phyloP scores from a whole-genome alignment of 345 rosid species.

The Rhodamnia rubescens region DNA sequence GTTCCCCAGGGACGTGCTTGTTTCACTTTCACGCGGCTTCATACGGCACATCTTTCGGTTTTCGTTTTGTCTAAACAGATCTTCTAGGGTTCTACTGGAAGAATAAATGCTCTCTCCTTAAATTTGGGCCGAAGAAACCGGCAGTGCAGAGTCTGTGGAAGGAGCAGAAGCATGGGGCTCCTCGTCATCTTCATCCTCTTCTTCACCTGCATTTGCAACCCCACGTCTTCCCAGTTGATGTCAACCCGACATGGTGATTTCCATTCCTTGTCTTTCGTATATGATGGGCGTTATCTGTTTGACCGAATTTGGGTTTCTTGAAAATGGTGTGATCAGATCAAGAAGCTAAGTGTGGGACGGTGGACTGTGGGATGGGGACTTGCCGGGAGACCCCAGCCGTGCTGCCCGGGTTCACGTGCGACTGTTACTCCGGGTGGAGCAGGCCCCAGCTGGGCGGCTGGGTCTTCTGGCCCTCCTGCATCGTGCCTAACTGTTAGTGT shows the following conservation, averaged over 20 bases:
- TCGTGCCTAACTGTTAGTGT: conserved; percentile 37
- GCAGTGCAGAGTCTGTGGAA: background rate
- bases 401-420: conserved; percentile 16
- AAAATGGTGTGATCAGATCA: background rate
- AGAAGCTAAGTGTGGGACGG: background rate
- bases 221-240: background rate
- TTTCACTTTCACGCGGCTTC: background rate
- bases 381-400: conserved; percentile 8
- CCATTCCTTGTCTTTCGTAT: background rate
- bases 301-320: background rate
- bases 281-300: background rate
- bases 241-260: background rate
- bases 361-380: conserved; percentile 27
- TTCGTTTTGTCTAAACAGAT: background rate
- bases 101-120: background rate
- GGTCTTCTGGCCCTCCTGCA: conserved; percentile 19
- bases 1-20: background rate
- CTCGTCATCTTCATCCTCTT: background rate
- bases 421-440: conserved; percentile 36
- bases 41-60: background rate
- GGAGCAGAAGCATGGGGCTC: background rate
- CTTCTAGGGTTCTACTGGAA: background rate
- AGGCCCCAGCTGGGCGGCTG: background rate
- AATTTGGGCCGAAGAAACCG: background rate
- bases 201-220: background rate